Base-by-base conservation (phyloP, 1,139 yeast species). In the Ogataea hybrid region DNA sequence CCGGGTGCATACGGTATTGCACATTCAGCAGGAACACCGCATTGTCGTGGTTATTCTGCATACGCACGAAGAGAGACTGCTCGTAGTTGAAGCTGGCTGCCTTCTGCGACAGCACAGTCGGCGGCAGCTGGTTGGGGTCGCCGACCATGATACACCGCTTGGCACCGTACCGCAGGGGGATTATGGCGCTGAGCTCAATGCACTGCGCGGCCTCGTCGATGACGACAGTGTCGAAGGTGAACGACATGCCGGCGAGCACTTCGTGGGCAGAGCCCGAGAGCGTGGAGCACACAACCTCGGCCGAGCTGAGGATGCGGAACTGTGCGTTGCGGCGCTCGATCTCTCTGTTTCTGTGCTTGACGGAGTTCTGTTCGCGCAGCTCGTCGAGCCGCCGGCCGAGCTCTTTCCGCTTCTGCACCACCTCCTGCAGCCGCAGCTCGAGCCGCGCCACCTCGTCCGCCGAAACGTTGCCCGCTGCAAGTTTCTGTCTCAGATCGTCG, bases 1-100 rank as follows among this genome's bases (percentile, higher is more conserved):
- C 80, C 0, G 98, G 97, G 63, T 94, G 96, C 98, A 94, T 94
- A 68, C 98, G 92, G 62, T 92, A 94, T 60, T 94, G 99, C n/a
- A 88, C 92, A 62, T 92, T 83, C 56, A 94, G 73, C 52, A 94
- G 68, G 52, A 88, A 79, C 2, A 84, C 83, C 0, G 80, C 79
- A 50, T 68, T 71, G 25, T 77, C 81, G 55, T 74, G 57, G 42
- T 75, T 77, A 47, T 79, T 77, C 55, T 85, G 95, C 95, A 94
- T 89, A 53, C 99, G 76, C 23, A 90, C 97, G 63, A 94, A 94
- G 58, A 94, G 71, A 59, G 96, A 85, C 62, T 90, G 96, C 50
- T 92, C 96, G 58, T 94, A 94, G 34, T 81, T 79, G 49, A 74
- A 77, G 6, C 77, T 71, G 1, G 95, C 82, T 1, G 97, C 97